Conservation (phyloP, 2,329 filamentous ascomycete genomes). For the Plectosphaerella cucumerina region DNA sequence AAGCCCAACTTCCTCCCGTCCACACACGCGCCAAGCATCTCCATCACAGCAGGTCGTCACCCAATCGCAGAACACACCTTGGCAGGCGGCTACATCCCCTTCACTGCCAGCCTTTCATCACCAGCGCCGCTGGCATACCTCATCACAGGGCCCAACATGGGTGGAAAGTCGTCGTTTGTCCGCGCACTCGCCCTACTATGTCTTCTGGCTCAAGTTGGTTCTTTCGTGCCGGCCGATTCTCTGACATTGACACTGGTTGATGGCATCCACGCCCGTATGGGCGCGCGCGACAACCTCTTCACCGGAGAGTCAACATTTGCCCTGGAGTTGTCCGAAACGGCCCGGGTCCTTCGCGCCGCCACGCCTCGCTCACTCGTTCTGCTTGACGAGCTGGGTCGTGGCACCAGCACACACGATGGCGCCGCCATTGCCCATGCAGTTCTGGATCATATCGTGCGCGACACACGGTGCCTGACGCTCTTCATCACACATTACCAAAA, state of each 20-base stretch:
- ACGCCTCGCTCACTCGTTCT: conserved; percentile 83
- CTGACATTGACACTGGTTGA: conserved; percentile 79
- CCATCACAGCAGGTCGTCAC: conserved; percentile 73
- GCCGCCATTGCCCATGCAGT: conserved; percentile 94
- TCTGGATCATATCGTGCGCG: conserved; percentile 74
- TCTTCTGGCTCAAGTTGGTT: conserved; percentile 92
- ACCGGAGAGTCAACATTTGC: conserved; percentile 95
- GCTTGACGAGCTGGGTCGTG: conserved; percentile 89
- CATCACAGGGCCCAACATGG: conserved; percentile 98
- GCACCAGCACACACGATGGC: conserved; percentile 92
- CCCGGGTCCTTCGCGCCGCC: conserved; percentile 83
- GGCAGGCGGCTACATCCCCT: conserved; percentile 84
- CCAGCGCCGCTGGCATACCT: conserved; percentile 69
- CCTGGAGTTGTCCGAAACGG: conserved; percentile 93
- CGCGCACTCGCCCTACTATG: conserved; percentile 86
- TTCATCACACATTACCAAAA: conserved; percentile 99
- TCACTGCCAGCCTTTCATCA: conserved; percentile 70
- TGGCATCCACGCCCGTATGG: conserved; percentile 92
- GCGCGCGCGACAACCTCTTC: conserved; percentile 93
- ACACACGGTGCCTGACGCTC: conserved; percentile 73
- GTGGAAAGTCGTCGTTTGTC: conserved; percentile 96
- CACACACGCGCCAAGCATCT: conserved; percentile 61
- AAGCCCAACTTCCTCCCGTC: conserved; percentile 66
- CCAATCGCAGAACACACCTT: conserved; percentile 94
- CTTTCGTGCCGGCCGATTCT: conserved; percentile 79